Evolutionary conservation across 495 filamentous ascomycete genomes (phyloP), one percentile per base, ranked within the genome.

Genomic region (Penicillium verhagenii): DNA sequence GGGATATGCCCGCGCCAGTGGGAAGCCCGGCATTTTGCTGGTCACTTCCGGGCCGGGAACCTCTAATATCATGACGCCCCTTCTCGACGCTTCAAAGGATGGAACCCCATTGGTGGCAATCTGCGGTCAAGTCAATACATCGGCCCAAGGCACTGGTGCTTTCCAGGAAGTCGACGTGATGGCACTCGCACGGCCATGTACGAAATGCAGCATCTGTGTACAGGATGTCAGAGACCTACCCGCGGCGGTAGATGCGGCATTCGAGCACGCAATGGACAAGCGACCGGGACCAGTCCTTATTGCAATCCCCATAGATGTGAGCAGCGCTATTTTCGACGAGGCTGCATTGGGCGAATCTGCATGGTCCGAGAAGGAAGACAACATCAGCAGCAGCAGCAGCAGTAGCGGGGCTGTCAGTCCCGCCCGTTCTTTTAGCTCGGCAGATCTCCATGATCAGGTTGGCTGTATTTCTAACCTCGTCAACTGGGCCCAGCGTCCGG

Each of bases 161-260:
- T 86, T 86, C 69, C 83, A 86, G 58, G 83, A 86, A 57, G 82
- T 81, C 46, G 83, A 86, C 58, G 79, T 84, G n/a, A 63, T 85
- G 31, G 80, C 80, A 54, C 82, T 86, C 58, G 79, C 80, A 16
- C 70, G 78, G 59, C 76, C 82, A n/a, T 84, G 82, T 67, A 86
- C 82, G 8, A 85, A 86, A 65, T 86, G 83, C 83, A 85, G 84
- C 54, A 75, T 79, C n/a, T 80, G 81, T 76, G 82, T 83, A 44
- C 83, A 82, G 61, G 79, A 78, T 50, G 75, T 83, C 37, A 78
- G 78, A 10, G 82, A 86, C 47, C 73, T 85, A 16, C 83, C 83
- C 11, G 70, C 74, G 39, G 68, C 75, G 33, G 84, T 86, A 37
- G 79, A 85, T 44, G 83, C 85, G 61, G 83, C 83, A 2, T 86